A percentile compares a stretch with the other conserved stretches of the same genome.
Conservation (phyloP, 352 stramenopile genomes). For the Pythium oligandrum region DNA sequence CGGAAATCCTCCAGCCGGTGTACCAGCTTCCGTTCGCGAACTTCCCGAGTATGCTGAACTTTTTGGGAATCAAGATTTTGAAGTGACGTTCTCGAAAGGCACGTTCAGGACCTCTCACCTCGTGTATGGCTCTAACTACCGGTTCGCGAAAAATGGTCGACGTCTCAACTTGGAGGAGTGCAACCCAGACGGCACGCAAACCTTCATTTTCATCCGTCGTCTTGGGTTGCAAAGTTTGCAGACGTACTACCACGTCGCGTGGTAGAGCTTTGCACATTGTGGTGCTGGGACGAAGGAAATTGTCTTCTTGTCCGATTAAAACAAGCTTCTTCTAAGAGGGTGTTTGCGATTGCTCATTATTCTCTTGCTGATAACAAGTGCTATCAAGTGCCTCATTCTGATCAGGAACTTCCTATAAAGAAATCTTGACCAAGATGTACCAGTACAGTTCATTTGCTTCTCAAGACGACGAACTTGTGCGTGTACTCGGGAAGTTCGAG, state of each 20-base stretch:
- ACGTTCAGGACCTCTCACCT: conserved; percentile 25
- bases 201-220: conserved; percentile 26
- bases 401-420: conserved; percentile 13
- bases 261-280: conserved; percentile 31
- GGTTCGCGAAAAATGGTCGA: conserved; percentile 22
- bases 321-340: not conserved
- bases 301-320: conserved; percentile 33
- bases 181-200: conserved; percentile 4
- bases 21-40: conserved; percentile 29
- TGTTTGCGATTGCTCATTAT: no score
- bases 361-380: conserved; percentile 15
- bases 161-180: conserved; percentile 38
- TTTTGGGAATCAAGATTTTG: conserved; percentile 48
- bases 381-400: conserved; percentile 28
- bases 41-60: conserved; percentile 26
- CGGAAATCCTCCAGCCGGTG: conserved; percentile 27
- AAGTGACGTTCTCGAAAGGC: conserved; percentile 27
- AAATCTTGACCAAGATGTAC: conserved; percentile 8
- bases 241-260: conserved; percentile 23
- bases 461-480: conserved; percentile 8
- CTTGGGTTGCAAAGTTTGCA: conserved; percentile 26
- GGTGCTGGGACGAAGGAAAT: conserved; percentile 40
- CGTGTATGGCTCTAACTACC: conserved; percentile 25
- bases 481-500: conserved; percentile 43
- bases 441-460: conserved; percentile 27